Conservation (phyloP, 2,329 filamentous ascomycete genomes). For the Alternaria postmessia region DNA sequence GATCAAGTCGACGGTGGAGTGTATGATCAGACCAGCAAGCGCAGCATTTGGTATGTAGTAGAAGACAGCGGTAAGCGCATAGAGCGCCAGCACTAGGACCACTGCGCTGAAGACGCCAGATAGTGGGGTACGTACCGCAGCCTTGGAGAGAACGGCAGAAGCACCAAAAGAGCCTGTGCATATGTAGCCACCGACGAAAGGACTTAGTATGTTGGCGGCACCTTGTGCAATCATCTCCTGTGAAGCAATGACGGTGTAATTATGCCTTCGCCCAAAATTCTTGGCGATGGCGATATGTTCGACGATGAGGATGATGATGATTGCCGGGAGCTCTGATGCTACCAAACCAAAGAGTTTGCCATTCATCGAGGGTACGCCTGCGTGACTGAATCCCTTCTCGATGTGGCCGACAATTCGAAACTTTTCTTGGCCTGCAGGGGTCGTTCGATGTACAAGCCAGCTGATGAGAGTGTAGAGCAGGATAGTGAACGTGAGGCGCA, state of each 20-base stretch:
- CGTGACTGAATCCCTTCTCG: constrained; percentile 83
- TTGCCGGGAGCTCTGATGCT: constrained; percentile 75
- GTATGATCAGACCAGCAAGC: constrained; percentile 87
- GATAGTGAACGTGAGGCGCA: constrained; percentile 88
- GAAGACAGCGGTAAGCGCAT: constrained; percentile 84
- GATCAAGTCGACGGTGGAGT: constrained; percentile 88
- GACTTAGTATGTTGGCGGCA: constrained; percentile 83
- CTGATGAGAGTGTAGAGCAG: constrained; percentile 88
- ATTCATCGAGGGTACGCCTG: constrained; percentile 73
- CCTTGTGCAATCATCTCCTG: constrained; percentile 95
- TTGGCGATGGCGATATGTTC: constrained; percentile 97
- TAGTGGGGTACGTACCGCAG: constrained; percentile 87
- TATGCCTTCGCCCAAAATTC: constrained; percentile 90
- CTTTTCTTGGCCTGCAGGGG: constrained; percentile 53
- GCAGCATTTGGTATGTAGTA: constrained; percentile 86
- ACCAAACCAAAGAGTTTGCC: constrained; percentile 71
- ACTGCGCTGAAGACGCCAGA: constrained; percentile 84
- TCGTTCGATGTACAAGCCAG: constrained; percentile 70
- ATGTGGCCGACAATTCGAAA: constrained; percentile 79
- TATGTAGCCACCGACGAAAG: constrained; percentile 87
- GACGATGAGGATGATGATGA: constrained; percentile 87
- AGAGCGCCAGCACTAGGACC: constrained; percentile 85
- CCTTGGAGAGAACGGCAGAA: constrained; percentile 94
- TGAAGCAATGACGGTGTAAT: constrained; percentile 90
- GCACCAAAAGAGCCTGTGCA: constrained; percentile 93